These are phyloP conservation scores for Wallacemonas sp. DNA, from an alignment of 208 protist species.

Conservation along the genomic window DNA sequence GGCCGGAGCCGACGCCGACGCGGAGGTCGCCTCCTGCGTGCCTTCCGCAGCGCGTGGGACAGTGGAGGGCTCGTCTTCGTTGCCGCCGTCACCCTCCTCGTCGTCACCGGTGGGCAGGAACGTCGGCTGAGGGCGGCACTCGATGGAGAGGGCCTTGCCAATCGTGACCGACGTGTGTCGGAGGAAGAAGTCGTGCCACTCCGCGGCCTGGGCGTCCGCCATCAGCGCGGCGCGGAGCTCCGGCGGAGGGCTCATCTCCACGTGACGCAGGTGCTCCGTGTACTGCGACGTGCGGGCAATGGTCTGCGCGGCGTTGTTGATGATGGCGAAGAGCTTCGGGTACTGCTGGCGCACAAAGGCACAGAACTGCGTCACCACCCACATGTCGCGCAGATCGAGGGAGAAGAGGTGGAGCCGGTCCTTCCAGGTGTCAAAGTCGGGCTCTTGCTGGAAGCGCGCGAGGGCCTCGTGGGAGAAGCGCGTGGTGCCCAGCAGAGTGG, in stretches of 20 bases:
- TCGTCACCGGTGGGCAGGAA: constrained; percentile 31
- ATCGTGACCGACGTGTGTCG: constrained; percentile 76
- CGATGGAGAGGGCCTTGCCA: constrained; percentile 65
- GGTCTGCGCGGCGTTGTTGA: constrained; percentile 98
- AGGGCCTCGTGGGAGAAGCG: constrained; percentile 92
- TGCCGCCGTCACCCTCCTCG: background rate
- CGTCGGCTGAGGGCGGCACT: constrained; percentile 53
- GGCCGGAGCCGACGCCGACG: background rate
- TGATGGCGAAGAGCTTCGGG: constrained; percentile 89
- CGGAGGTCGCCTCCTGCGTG: background rate
- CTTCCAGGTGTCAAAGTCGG: constrained; percentile 90
- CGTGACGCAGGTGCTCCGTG: constrained; percentile 81
- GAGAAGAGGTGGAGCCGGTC: constrained; percentile 94
- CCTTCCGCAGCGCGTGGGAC: background rate
- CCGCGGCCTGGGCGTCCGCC: constrained; percentile 32
- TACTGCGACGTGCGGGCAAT: constrained; percentile 93
- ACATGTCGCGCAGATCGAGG: constrained; percentile 95
- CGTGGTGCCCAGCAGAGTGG: constrained; percentile 85
- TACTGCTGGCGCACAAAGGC: constrained; percentile 72
- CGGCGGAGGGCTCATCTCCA: constrained; percentile 58
- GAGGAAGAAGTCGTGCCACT: constrained; percentile 87
- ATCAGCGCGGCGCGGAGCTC: constrained; percentile 54
- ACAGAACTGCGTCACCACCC: constrained; percentile 93
- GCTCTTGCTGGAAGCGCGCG: constrained; percentile 78
- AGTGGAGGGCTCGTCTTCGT: background rate